These are phyloP conservation scores for Thermoascus crustaceus DNA, from an alignment of 2,329 filamentous ascomycete species.

Conservation along the genomic window DNA sequence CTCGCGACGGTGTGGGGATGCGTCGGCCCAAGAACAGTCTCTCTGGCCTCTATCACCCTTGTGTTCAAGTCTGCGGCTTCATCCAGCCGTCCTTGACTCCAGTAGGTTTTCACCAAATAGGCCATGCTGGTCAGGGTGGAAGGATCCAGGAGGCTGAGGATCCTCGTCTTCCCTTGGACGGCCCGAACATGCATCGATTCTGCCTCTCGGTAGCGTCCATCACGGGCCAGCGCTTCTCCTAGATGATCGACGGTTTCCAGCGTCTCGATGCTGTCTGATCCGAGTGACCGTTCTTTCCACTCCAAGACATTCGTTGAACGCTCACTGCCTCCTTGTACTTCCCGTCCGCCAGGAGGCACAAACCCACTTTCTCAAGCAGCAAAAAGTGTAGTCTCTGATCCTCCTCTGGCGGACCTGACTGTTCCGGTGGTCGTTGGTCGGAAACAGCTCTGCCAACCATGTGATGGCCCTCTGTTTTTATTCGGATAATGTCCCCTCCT, in stretches of 20 bases:
- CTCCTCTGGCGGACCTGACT: neutral
- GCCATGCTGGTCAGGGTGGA: conserved; percentile 6
- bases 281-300: neutral
- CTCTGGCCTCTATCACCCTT: too few species aligned
- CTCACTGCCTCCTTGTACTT: neutral
- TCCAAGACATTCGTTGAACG: too few species aligned
- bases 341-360: neutral
- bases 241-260: neutral
- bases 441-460: conserved; percentile 5
- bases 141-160: neutral
- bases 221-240: neutral
- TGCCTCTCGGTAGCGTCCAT: neutral
- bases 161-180: neutral
- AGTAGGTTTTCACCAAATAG: conserved; percentile 31
- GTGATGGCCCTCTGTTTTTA: conserved; percentile 3
- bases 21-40: too few species aligned
- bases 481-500: conserved; percentile 3
- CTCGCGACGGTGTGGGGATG: too few species aligned
- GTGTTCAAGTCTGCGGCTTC: too few species aligned
- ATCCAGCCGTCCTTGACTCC: too few species aligned
- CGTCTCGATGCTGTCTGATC: neutral
- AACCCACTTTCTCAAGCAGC: neutral
- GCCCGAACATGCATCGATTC: neutral
- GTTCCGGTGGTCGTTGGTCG: conserved; percentile 5
- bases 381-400: neutral